phyloP scores from a whole-genome alignment of 1,284 basidiomycete species.

The Ganoderma leucocontextum region DNA sequence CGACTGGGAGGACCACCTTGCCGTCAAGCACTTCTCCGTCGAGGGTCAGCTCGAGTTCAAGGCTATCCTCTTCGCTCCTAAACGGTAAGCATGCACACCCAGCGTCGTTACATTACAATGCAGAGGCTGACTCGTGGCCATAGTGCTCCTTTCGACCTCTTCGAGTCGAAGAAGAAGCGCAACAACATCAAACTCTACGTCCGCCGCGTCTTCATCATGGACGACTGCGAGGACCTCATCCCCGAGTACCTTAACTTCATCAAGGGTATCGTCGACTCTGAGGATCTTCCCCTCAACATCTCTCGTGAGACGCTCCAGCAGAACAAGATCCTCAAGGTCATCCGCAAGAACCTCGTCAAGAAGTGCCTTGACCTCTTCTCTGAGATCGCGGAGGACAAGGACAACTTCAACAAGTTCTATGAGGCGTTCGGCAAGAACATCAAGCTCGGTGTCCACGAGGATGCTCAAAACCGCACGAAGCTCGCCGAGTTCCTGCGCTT shows the following conservation, averaged over 20 bases:
- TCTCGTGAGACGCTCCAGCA: conserved; percentile 99
- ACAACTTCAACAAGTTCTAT: conserved; percentile 98
- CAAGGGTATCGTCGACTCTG: conserved; percentile 99
- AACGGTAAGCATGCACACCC: conserved; percentile 72
- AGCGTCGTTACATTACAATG: neutral
- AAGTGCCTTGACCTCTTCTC: conserved; percentile 95
- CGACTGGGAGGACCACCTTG: conserved; percentile 99
- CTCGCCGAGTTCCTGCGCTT: conserved; percentile 99
- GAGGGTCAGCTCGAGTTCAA: conserved; percentile 99
- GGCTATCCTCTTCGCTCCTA: conserved; percentile 97
- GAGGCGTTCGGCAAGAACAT: conserved; percentile 97
- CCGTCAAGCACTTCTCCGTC: conserved; percentile 99
- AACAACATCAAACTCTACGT: conserved; percentile 99
- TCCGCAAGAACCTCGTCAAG: conserved; percentile 98
- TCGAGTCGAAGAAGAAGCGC: conserved; percentile 99
- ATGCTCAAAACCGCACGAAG: conserved; percentile 98
- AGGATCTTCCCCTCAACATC: conserved; percentile 99
- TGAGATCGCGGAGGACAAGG: conserved; percentile 99
- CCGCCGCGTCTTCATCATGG: conserved; percentile 99
- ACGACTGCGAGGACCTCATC: conserved; percentile 99
- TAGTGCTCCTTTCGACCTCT: conserved; percentile 98
- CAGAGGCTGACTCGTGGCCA: conserved; percentile 8
- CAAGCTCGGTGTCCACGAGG: conserved; percentile 99
- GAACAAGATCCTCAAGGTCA: conserved; percentile 99
- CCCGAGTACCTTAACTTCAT: conserved; percentile 99